These are phyloP conservation scores for Syzygium jambos DNA, from an alignment of 345 rosid species.

Conservation along the genomic window DNA sequence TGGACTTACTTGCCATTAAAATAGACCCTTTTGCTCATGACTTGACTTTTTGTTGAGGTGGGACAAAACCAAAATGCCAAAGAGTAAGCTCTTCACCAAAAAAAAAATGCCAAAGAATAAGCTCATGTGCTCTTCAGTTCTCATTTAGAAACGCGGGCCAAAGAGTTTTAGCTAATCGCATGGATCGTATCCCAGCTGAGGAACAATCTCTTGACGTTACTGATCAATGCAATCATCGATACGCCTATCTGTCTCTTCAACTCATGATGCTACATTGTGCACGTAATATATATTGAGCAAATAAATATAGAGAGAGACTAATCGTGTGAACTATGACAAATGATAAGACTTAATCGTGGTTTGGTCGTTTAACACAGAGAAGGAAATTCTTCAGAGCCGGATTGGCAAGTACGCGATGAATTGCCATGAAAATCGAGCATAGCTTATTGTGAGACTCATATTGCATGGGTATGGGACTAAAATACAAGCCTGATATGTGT, in stretches of 20 bases:
- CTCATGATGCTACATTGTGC: not conserved
- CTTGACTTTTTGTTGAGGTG: not conserved
- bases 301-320: too few species aligned
- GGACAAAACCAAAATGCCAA: not conserved
- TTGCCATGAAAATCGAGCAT: not conserved
- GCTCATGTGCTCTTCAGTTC: not conserved
- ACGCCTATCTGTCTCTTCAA: not conserved
- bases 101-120: not conserved
- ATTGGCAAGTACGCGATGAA: not conserved
- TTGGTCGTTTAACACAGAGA: not conserved
- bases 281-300: not conserved
- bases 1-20: not conserved
- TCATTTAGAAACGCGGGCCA: not conserved
- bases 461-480: not conserved
- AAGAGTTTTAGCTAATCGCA: not conserved
- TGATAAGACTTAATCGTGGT: not conserved
- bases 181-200: not conserved
- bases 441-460: not conserved
- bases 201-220: not conserved
- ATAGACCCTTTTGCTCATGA: not conserved
- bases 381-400: not conserved
- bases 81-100: not conserved
- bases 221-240: not conserved
- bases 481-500: not conserved
- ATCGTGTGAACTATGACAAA: not conserved